Evolutionary conservation across 306 rosid genomes (phyloP), one percentile per base, ranked within the genome.

Genomic region (Macrotyloma uniflorum): DNA sequence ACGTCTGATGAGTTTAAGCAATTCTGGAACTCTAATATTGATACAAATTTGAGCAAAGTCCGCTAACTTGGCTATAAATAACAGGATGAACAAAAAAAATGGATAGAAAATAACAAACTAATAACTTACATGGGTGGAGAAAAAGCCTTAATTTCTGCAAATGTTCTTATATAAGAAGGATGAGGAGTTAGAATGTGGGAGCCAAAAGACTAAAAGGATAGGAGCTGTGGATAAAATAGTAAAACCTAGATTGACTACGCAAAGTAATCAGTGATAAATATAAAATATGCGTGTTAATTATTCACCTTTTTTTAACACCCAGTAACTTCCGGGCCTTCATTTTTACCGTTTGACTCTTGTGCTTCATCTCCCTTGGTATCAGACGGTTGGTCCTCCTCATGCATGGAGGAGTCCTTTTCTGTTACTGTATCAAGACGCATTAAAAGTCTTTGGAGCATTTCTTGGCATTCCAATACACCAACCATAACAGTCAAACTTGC

Each of bases 401-500:
- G 72, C 49, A 62, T 64, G 66, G 43, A 82, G 62, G 85, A 58
- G n/a, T 76, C 80, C 9, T 83, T 85, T 72, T 77, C 72, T 35
- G 45, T 33, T 33, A 6, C 86, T 2, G 71, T 42, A 70, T 86
- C 89, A 30, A 63, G 42, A 38, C 91, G 90, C 20, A 55, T 67
- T 58, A 80, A 62, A 66, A 92, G 91, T 83, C 96, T 90, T 83
- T 83, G 91, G 14, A 89, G 93, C 65, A 94, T 80, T 86, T 94
- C 97, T 83, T 91, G 86, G 85, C 98, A 89, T 77, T 94, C 98
- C 42, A 89, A 36, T 47, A 92, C 90, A 16, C 90, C 86, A 57
- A 92, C 93, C 97, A 94, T 90, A 55, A 92, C 88, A 3, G 91
- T 83, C 85, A 94, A 83, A 83, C 93, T 89, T 16, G 87, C 85